Base-by-base conservation (phyloP, 2,329 filamentous ascomycete genomes). In the Juglanconis sp. region DNA sequence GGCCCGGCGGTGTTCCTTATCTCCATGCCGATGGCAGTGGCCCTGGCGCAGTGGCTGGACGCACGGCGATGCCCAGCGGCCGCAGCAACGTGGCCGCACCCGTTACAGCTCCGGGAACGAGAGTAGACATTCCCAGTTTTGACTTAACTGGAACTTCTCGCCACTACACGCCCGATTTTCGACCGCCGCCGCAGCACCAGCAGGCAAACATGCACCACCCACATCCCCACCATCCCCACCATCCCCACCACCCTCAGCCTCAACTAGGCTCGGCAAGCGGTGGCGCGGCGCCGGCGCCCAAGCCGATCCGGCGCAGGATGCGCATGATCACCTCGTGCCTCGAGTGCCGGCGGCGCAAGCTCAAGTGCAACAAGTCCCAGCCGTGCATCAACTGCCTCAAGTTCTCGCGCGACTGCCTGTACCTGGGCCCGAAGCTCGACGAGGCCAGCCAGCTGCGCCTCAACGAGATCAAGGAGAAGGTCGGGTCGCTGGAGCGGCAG, bases 381-480 rank as follows among this genome's bases (percentile, higher is more conserved):
- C 88, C 90, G 62, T 94, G 90, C 70, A 80, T 79, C 64, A 90
- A 90, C 72, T 89, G 86, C 72, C 75, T 74, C 64, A 82, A 81
- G 66, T 80, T 80, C 36, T 76, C 71, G 30, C 77, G 81, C 31
- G 80, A 83, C 24, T 86, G 83, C 66, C 69, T 89, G 42, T 91
- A 89, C 69, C 79, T 91, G 40, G 84, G 86, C 2, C 82, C 86
- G 0, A 82, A 86, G 30, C 77, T 90, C n/a, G 89, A 92, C 71
- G 81, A 88, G 62, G 84, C 84, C 7, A 85, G 85, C 56, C 87
- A 90, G 72, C 79, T 87, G 66, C 87, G 87, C 66, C 78, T 92
- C 57, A 88, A 87, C 4, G 87, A 91, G 68, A 87, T 92, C 71
- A 92, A 92, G 74, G 89, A 92, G 71, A 88, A 88, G 72, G 89